These are phyloP conservation scores for Gossypium aridum DNA, from an alignment of 441 rosid species.

Conservation along the genomic window DNA sequence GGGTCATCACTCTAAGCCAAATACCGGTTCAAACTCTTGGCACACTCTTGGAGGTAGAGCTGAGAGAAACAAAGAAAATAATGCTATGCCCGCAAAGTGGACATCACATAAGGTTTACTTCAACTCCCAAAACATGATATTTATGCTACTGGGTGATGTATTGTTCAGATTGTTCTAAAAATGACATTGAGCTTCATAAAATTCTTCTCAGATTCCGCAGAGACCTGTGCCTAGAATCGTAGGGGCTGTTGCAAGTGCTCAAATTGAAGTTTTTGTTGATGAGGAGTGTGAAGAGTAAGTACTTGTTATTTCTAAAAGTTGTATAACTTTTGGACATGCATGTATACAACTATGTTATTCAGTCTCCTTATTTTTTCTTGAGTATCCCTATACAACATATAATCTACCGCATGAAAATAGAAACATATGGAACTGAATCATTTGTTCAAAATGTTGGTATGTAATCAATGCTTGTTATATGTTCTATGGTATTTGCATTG, in stretches of 20 bases:
- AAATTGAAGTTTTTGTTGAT: slow-evolving; percentile 77
- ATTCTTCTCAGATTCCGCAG: slow-evolving; percentile 50
- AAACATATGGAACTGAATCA: no score
- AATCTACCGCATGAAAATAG: background rate
- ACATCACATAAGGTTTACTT: slow-evolving; percentile 53
- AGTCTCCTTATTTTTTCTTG: background rate
- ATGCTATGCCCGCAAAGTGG: slow-evolving; percentile 69
- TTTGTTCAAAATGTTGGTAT: no score
- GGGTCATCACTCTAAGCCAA: slow-evolving; percentile 37
- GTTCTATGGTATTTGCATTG: background rate
- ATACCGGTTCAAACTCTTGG: slow-evolving; percentile 51
- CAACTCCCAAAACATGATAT: background rate
- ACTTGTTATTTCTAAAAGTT: background rate
- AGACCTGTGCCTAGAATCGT: slow-evolving; percentile 38
- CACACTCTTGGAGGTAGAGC: slow-evolving; percentile 54
- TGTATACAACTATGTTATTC: background rate
- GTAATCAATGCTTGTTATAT: background rate
- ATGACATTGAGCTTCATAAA: background rate
- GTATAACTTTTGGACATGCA: background rate
- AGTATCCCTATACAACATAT: background rate
- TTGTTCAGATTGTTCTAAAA: background rate
- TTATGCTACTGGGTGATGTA: background rate
- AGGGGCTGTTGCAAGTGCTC: slow-evolving; percentile 27
- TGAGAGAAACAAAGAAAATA: slow-evolving; percentile 94
- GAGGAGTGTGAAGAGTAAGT: slow-evolving; percentile 64